Evolutionary conservation across 768 basidiomycete species (phyloP), one percentile per base, ranked within the genome.

Genomic region (Agaricus sinodeliciosus): DNA sequence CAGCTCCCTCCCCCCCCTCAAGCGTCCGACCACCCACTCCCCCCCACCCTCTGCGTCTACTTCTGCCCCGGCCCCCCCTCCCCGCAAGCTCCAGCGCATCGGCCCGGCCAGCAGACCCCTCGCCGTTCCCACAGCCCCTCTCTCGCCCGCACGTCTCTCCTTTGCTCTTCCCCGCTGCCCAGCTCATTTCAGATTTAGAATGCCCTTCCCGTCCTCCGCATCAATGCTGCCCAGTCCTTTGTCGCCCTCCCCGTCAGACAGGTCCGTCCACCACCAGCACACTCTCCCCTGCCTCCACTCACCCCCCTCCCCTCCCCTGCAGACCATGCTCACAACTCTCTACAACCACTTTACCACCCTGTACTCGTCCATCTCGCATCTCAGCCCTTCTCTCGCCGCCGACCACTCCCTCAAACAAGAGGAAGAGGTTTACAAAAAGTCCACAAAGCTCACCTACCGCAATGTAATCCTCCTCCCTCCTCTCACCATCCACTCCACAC

Each of bases 361-460:
- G 2, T 94, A 94, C 69, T 69, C 78, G 8, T 53, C 67, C 8
- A 69, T 92, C 43, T 66, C 79, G 2, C 66, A 78, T 2, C 54
- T 67, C 12, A 73, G 84, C 54, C 82, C 87, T 0, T 69, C 74
- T 19, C 65, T 94, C 16, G 87, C 90, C 0, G 69, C 83, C 0
- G 83, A 90, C 49, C 87, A 95, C 68, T 83, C 93, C 3, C 75
- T 92, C 9, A 78, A 71, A 45, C 91, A 95, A 61, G 93, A 95
- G 62, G 78, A 80, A 31, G 85, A 91, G 55, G 75, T 92, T 0
- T 93, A 92, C 67, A 73, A 72, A 22, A 82, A 80, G 56, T 80
- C 87, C 0, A 85, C 75, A 48, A 91, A 89, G 66, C 65, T 80
- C 43, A 90, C 90, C 0, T 95, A 95, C 67, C 86, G 90, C 46